Conservation (phyloP, 805 yeast species). For the Zygosaccharomyces bisporus region DNA sequence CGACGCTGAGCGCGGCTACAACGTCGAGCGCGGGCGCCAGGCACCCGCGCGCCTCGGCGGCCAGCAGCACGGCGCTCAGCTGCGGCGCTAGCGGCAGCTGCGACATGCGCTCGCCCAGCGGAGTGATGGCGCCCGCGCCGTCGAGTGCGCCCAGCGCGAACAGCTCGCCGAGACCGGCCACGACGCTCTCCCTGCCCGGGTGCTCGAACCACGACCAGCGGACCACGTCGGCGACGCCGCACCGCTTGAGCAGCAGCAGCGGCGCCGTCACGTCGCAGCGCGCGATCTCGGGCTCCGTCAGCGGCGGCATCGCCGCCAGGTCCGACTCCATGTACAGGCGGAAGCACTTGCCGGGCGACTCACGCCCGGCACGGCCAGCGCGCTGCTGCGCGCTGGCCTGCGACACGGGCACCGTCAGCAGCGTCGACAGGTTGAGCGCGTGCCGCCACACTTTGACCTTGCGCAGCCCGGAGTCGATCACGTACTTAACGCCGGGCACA, state of each 20-base stretch:
- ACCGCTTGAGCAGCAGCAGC: slow-evolving; percentile 72
- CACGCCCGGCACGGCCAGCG: slow-evolving; percentile 99
- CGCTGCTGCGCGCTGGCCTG: slow-evolving; percentile 94
- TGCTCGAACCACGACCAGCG: slow-evolving; percentile 92
- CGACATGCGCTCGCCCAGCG: slow-evolving; percentile 81
- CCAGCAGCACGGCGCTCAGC: slow-evolving; percentile 75
- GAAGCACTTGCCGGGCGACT: slow-evolving; percentile 83
- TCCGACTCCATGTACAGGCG: slow-evolving; percentile 76
- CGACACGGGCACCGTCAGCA: slow-evolving; percentile 87
- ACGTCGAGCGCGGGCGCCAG: slow-evolving; percentile 75
- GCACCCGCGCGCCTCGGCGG: slow-evolving; percentile 56
- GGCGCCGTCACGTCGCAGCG: slow-evolving; percentile 85
- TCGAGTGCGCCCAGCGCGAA: slow-evolving; percentile 77
- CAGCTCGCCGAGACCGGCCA: slow-evolving; percentile 73
- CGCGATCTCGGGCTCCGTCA: slow-evolving; percentile 90
- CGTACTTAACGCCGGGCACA: slow-evolving; percentile 89
- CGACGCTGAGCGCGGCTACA: slow-evolving; percentile 89
- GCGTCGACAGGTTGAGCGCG: slow-evolving; percentile 85
- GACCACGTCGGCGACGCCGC: slow-evolving; percentile 78
- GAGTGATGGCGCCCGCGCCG: slow-evolving; percentile 70
- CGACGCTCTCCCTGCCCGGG: slow-evolving; percentile 75
- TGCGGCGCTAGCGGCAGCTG: slow-evolving; percentile 90
- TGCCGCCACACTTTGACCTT: slow-evolving; percentile 96
- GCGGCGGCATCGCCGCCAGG: slow-evolving; percentile 57
- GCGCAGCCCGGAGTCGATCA: slow-evolving; percentile 86